Evolutionary conservation across 139 green algal genomes (phyloP).

Genomic region (Tetraselmis striata): DNA sequence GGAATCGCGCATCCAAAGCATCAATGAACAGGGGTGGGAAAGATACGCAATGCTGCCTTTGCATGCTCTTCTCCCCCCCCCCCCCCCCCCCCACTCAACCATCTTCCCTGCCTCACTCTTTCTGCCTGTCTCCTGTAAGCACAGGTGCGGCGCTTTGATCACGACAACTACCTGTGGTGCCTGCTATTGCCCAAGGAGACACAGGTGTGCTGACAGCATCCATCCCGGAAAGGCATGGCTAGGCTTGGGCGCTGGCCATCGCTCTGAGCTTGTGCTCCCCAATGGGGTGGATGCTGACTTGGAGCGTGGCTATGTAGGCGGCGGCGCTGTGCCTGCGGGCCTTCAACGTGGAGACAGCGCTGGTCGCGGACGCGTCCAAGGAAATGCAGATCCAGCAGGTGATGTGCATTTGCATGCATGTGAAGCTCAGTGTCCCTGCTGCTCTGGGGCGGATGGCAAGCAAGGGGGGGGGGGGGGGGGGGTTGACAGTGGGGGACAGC

Average conservation of each 20-base stretch:
- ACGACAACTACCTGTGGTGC: conserved; percentile 66
- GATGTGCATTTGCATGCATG: no score
- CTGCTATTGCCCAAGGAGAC: conserved; percentile 42
- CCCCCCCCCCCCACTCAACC: no score
- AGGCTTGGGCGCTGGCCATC: no score
- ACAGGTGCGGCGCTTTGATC: conserved; percentile 37
- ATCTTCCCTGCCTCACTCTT: no score
- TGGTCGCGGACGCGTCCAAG: conserved; percentile 34
- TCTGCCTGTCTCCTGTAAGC: no score
- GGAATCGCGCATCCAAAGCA: no score
- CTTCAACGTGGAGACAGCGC: conserved; percentile 66
- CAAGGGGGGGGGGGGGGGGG: no score
- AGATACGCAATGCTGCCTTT: no score
- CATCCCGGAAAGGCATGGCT: background rate
- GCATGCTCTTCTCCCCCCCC: no score
- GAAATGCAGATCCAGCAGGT: background rate
- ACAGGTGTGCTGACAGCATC: background rate
- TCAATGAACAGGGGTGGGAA: background rate
- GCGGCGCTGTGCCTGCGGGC: conserved; percentile 35
- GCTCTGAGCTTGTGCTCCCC: background rate
- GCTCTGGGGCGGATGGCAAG: no score
- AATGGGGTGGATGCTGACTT: background rate
- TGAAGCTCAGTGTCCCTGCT: no score
- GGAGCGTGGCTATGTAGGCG: background rate
- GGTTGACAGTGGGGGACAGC: background rate